Evolutionary conservation across 2,329 filamentous ascomycete species (phyloP).

Genomic region (Aureobasidium melanogenum): DNA sequence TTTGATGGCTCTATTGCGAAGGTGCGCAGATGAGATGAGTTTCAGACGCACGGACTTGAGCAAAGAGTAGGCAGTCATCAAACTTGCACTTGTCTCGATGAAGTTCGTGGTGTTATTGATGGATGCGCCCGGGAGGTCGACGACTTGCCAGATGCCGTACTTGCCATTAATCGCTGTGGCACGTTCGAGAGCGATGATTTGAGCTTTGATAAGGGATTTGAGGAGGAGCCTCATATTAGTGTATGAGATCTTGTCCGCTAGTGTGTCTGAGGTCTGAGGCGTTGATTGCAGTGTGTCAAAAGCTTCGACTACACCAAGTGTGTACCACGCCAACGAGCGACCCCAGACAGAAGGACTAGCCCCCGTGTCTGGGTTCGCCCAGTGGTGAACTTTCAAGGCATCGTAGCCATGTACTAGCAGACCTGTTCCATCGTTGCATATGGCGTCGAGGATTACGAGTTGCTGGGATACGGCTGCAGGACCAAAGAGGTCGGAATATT

Average conservation of each 20-base stretch:
- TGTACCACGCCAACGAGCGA: neutral
- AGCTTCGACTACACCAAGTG: neutral
- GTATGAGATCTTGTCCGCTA: neutral
- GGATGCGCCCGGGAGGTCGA: neutral
- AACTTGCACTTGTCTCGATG: neutral
- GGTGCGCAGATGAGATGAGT: neutral
- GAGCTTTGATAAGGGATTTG: neutral
- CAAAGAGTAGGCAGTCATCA: neutral
- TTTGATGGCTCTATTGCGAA: neutral
- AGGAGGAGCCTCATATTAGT: neutral
- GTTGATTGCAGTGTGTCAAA: neutral
- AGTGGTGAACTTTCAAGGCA: neutral
- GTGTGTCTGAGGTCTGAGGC: neutral
- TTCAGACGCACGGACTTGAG: neutral
- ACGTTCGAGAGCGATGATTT: neutral
- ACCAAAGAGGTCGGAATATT: neutral
- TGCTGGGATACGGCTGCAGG: neutral
- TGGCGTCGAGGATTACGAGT: neutral
- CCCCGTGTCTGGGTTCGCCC: neutral
- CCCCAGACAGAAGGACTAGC: constrained; percentile 2
- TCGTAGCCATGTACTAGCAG: neutral
- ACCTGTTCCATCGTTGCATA: neutral
- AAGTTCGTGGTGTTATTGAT: neutral
- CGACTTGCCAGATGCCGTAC: neutral
- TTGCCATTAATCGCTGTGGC: neutral